These are phyloP conservation scores for Tylopilus rubrobrunneus DNA, from an alignment of 768 basidiomycete genomes.

Conservation along the genomic window DNA sequence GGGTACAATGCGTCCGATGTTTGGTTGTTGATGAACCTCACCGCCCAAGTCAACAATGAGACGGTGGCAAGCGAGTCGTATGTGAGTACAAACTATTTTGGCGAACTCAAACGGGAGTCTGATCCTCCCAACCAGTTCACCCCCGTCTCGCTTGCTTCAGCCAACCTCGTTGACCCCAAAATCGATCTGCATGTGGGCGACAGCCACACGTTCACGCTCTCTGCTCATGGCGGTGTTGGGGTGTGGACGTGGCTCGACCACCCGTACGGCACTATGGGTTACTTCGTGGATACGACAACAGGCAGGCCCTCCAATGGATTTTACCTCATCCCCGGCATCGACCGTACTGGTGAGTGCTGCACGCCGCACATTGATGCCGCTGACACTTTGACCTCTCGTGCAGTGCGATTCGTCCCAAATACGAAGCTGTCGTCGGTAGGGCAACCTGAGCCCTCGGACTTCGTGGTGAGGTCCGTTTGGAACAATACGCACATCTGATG, in stretches of 20 bases:
- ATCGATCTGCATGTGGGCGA: slow-evolving; percentile 33
- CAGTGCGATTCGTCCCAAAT: slow-evolving; percentile 43
- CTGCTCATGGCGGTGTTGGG: slow-evolving; percentile 51
- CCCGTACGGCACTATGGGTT: slow-evolving; percentile 49
- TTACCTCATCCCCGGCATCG: slow-evolving; percentile 50
- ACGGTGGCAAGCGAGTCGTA: slow-evolving; percentile 50
- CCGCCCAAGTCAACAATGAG: slow-evolving; percentile 38
- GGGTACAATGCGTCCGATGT: slow-evolving; percentile 41
- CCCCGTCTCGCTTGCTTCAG: slow-evolving; percentile 44
- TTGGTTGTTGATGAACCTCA: slow-evolving; percentile 50
- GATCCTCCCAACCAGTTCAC: slow-evolving; percentile 40
- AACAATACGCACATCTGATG: slow-evolving; percentile 42
- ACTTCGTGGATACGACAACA: slow-evolving; percentile 44
- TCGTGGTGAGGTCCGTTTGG: slow-evolving; percentile 51
- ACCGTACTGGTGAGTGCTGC: slow-evolving; percentile 43
- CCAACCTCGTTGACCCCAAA: slow-evolving; percentile 47
- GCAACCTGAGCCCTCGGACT: slow-evolving; percentile 39
- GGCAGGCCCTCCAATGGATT: slow-evolving; percentile 47
- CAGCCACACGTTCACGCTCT: slow-evolving; percentile 47
- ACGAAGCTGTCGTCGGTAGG: slow-evolving; percentile 35
- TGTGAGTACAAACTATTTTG: slow-evolving; percentile 31
- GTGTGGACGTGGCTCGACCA: slow-evolving; percentile 61
- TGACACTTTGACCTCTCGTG: background rate
- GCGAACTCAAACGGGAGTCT: background rate
- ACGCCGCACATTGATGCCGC: background rate